Percentiles rank a stretch among this genome's conserved stretches.
Conservation (phyloP, 441 rosid species). For the Syzygium malaccense region DNA sequence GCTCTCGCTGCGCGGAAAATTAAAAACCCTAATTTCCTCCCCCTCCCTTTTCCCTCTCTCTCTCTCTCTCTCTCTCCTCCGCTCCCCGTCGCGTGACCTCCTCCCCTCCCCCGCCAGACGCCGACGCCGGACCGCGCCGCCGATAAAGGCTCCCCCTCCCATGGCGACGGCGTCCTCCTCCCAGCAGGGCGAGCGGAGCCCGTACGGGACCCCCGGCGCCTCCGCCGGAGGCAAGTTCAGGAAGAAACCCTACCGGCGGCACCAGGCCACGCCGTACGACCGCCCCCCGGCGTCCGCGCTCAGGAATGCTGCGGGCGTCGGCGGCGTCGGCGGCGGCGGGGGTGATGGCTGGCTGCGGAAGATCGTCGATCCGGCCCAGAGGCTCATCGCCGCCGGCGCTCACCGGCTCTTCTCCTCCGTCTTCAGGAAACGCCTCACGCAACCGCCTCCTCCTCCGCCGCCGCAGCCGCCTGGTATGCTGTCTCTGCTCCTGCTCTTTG, state of each 20-base stretch:
- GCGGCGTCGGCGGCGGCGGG: background rate
- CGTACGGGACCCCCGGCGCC: slow-evolving; percentile 23
- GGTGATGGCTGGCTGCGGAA: slow-evolving; percentile 72
- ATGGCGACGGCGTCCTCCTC: slow-evolving; percentile 51
- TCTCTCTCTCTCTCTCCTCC: background rate
- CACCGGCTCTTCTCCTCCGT: slow-evolving; percentile 63
- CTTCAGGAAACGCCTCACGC: slow-evolving; percentile 68
- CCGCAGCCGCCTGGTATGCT: slow-evolving; percentile 42
- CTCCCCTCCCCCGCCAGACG: background rate
- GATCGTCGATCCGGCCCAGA: slow-evolving; percentile 87
- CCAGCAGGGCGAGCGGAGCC: slow-evolving; percentile 42
- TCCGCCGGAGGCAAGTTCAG: slow-evolving; percentile 78
- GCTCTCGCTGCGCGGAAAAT: background rate
- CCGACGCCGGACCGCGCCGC: background rate
- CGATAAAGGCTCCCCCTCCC: background rate
- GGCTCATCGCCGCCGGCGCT: slow-evolving; percentile 68
- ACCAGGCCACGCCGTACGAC: slow-evolving; percentile 65
- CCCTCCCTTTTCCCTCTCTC: background rate
- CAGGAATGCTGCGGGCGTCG: slow-evolving; percentile 25
- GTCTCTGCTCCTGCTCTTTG: background rate
- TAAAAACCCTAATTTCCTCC: background rate
- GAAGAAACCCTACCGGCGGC: slow-evolving; percentile 47
- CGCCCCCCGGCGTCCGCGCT: slow-evolving; percentile 45
- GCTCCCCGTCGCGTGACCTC: background rate
- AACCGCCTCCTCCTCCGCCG: slow-evolving; percentile 34